Percentiles rank a stretch among this genome's conserved stretches.
Conservation (phyloP, 2,329 filamentous ascomycete genomes). For the Sphaerulina musiva region DNA sequence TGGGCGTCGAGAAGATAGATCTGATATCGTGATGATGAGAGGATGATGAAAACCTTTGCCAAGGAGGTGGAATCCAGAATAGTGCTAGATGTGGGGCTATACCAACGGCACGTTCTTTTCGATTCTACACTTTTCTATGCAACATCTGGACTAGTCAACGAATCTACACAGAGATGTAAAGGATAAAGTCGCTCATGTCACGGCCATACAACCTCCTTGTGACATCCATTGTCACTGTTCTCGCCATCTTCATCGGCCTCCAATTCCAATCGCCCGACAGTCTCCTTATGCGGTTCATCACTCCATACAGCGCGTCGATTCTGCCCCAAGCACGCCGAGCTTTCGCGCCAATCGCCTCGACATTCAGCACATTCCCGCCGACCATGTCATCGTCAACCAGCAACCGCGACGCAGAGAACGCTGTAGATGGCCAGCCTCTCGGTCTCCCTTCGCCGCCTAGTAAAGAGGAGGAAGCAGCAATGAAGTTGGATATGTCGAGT, state of each 20-base stretch:
- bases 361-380: background rate
- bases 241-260: conserved; percentile 6
- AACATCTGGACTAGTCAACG: too few relatives aligned
- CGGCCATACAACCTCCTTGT: conserved; percentile 1
- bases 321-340: conserved; percentile 1
- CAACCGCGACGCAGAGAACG: background rate
- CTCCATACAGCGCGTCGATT: background rate
- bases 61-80: too few relatives aligned
- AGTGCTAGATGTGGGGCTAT: too few relatives aligned
- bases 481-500: conserved; percentile 31
- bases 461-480: conserved; percentile 26
- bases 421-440: conserved; percentile 12
- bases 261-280: conserved; percentile 6
- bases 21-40: too few relatives aligned
- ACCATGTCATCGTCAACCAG: background rate
- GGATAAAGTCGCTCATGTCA: background rate
- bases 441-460: conserved; percentile 23
- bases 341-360: conserved; percentile 6
- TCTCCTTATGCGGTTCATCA: conserved; percentile 11
- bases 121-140: too few relatives aligned
- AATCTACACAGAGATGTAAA: too few relatives aligned
- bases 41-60: too few relatives aligned
- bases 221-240: background rate
- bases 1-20: too few relatives aligned
- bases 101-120: too few relatives aligned